phyloP scores from a whole-genome alignment of 2,329 filamentous ascomycete genomes.

The Fusarium verrucosum region DNA sequence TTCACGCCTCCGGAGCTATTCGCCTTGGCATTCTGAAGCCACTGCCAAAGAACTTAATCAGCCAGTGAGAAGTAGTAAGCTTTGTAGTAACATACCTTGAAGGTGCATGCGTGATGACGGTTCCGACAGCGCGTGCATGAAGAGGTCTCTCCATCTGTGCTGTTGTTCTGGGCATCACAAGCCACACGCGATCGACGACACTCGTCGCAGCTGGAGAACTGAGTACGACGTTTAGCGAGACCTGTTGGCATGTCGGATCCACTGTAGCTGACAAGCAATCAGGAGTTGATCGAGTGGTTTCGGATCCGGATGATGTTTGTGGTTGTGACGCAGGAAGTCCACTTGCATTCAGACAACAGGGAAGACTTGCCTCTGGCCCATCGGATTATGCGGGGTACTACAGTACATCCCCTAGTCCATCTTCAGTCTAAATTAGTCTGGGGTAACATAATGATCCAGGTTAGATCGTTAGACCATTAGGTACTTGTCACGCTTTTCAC shows the following conservation, averaged over 20 bases:
- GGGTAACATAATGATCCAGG: slow-evolving; percentile 15
- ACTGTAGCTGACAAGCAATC: neutral
- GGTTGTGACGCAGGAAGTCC: neutral
- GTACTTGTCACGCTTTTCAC: neutral
- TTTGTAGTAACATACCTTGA: slow-evolving; percentile 36
- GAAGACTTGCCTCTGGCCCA: neutral
- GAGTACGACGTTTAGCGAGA: slow-evolving; percentile 45
- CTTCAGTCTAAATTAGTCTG: slow-evolving; percentile 7
- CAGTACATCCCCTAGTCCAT: slow-evolving; percentile 21
- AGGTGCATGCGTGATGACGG: slow-evolving; percentile 43
- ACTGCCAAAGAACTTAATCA: slow-evolving; percentile 20
- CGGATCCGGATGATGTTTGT: slow-evolving; percentile 23
- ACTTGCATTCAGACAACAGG: slow-evolving; percentile 7
- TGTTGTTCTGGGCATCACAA: slow-evolving; percentile 42
- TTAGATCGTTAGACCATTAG: neutral
- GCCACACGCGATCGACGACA: slow-evolving; percentile 47
- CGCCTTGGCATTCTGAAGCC: slow-evolving; percentile 41
- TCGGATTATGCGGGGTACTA: slow-evolving; percentile 34
- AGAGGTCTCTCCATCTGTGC: slow-evolving; percentile 69
- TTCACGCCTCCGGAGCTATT: slow-evolving; percentile 7
- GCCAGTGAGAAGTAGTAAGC: too few species aligned
- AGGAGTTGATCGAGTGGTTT: neutral
- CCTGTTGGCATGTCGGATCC: slow-evolving; percentile 27
- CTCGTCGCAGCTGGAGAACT: slow-evolving; percentile 50
- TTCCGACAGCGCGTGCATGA: slow-evolving; percentile 69